These are phyloP conservation scores for Candida awuae DNA, from an alignment of 805 yeast species.

Conservation along the genomic window DNA sequence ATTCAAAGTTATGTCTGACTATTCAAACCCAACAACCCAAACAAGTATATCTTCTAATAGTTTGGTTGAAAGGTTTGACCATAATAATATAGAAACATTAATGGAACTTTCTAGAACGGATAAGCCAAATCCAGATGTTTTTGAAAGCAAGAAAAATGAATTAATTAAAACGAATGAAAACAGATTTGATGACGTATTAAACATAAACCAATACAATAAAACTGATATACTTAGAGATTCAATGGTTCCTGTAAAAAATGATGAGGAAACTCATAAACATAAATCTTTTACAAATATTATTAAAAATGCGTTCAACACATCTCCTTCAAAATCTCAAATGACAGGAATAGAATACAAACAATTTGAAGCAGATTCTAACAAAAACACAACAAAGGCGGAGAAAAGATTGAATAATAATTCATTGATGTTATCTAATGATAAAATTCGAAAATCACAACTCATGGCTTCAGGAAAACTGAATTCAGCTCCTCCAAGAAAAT, in stretches of 20 bases:
- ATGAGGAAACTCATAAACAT: neutral
- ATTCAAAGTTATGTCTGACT: slow-evolving; percentile 24
- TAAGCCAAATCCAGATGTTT: neutral
- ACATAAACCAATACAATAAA: too few species aligned
- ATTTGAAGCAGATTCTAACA: neutral
- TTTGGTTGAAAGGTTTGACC: neutral
- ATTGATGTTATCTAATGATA: neutral
- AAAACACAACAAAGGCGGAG: slow-evolving; percentile 1
- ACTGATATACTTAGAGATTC: slow-evolving; percentile 8
- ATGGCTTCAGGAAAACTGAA: slow-evolving; percentile 4
- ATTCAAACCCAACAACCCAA: slow-evolving; percentile 26
- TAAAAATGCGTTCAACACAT: neutral
- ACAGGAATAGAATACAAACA: neutral
- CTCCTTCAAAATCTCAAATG: neutral
- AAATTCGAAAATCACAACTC: neutral
- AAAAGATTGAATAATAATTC: neutral
- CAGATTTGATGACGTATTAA: too few species aligned
- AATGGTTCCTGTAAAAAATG: slow-evolving; percentile 11
- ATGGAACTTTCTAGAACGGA: too few species aligned
- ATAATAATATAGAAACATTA: neutral
- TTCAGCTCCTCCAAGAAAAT: slow-evolving; percentile 18
- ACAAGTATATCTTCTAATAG: slow-evolving; percentile 20
- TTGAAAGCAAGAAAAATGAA: too few species aligned
- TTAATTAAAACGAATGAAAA: too few species aligned
- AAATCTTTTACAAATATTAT: slow-evolving; percentile 5